Conservation (phyloP, 495 filamentous ascomycete genomes). For the Jackrogersella minutella region DNA sequence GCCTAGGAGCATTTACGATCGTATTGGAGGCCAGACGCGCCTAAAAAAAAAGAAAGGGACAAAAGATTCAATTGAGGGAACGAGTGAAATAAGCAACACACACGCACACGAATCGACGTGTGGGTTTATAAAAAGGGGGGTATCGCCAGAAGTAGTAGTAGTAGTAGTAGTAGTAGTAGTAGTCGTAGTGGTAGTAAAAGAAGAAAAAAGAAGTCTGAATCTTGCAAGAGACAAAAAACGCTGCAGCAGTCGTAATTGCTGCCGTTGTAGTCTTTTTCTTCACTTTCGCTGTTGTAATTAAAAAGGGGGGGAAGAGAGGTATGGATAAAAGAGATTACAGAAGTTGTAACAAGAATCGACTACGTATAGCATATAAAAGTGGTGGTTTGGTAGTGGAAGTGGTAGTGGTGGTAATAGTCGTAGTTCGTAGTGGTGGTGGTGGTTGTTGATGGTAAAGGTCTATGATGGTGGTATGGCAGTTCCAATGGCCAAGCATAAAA, state of each 20-base stretch:
- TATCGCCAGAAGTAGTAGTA: conserved; percentile 43
- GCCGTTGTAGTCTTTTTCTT: not conserved
- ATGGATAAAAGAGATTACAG: conserved; percentile 3
- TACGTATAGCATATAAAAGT: conserved; percentile 10
- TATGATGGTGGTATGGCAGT: conserved; percentile 14
- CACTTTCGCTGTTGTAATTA: conserved; percentile 2
- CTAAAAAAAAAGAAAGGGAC: conserved; percentile 36
- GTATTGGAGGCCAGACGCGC: conserved; percentile 27
- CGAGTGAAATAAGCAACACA: conserved; percentile 47
- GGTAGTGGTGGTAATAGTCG: not conserved
- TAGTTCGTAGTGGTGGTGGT: not conserved
- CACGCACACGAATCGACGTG: conserved; percentile 42
- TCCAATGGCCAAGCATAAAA: conserved; percentile 27
- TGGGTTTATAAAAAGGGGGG: conserved; percentile 46
- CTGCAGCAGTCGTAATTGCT: conserved; percentile 10
- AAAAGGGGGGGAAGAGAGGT: conserved; percentile 1
- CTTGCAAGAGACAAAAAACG: conserved; percentile 17
- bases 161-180: too few relatives aligned
- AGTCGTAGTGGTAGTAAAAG: too few relatives aligned
- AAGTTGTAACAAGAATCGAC: conserved; percentile 23
- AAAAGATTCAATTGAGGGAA: conserved; percentile 43
- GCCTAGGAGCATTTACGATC: conserved; percentile 36
- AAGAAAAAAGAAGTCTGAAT: conserved; percentile 19
- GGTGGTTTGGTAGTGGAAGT: not conserved
- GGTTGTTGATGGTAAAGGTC: conserved; percentile 1